These are phyloP conservation scores for Hymenoscyphus infarciens DNA, from an alignment of 2,329 filamentous ascomycete species.

Conservation along the genomic window DNA sequence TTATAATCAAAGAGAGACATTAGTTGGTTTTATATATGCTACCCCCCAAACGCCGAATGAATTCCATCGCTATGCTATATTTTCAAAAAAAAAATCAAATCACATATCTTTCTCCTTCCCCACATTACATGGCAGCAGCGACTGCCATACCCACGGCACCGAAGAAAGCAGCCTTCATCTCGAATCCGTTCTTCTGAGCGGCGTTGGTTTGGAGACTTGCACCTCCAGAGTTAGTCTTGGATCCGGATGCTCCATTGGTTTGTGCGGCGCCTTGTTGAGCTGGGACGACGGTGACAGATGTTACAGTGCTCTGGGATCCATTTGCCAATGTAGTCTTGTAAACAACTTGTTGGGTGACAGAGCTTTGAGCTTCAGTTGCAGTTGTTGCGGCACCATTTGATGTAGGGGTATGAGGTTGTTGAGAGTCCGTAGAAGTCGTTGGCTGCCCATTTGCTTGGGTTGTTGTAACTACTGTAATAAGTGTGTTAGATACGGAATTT, in stretches of 20 bases:
- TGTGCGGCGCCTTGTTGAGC: constrained; percentile 17
- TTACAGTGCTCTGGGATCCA: constrained; percentile 28
- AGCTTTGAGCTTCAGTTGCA: constrained; percentile 13
- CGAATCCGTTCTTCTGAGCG: constrained; percentile 18
- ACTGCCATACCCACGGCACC: constrained; percentile 26
- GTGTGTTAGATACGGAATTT: constrained; percentile 7
- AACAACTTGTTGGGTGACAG: constrained; percentile 26
- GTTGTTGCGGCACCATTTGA: not conserved
- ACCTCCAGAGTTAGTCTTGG: constrained; percentile 17
- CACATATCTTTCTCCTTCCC: not conserved
- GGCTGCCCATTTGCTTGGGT: not conserved
- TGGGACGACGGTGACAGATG: constrained; percentile 28
- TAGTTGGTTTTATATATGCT: constrained; percentile 21
- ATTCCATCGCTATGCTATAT: constrained; percentile 26
- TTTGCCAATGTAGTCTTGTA: constrained; percentile 29
- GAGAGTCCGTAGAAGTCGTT: constrained; percentile 3
- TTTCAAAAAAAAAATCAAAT: constrained; percentile 4
- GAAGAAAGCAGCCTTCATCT: constrained; percentile 23
- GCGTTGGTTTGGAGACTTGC: constrained; percentile 29
- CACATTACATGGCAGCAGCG: constrained; percentile 22
- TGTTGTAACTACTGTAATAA: not conserved
- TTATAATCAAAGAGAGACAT: constrained; percentile 27
- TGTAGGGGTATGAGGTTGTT: not conserved
- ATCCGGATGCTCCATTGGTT: not conserved
- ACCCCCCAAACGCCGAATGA: constrained; percentile 7